A percentile compares a stretch with the other conserved stretches of the same genome.
These are phyloP conservation scores for Naganishia albida DNA, from an alignment of 1,284 basidiomycete species.

Conservation along the genomic window DNA sequence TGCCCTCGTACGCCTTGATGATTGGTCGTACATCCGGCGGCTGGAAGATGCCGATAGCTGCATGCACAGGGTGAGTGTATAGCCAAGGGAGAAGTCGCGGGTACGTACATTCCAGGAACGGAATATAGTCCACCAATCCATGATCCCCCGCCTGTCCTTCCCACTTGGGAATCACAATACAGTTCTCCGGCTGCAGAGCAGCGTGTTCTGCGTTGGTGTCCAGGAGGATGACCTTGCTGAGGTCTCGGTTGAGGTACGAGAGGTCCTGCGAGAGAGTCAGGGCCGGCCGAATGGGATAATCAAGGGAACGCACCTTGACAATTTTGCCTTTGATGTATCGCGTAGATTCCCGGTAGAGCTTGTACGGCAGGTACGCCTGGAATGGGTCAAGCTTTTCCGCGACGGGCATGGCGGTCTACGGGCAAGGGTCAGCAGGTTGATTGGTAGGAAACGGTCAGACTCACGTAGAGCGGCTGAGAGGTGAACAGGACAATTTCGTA, in stretches of 20 bases:
- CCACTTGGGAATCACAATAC: conserved; percentile 84
- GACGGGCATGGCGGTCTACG: conserved; percentile 81
- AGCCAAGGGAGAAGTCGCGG: no score
- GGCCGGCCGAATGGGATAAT: conserved; percentile 7
- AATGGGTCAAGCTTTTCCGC: conserved; percentile 94
- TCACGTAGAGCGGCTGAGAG: conserved; percentile 81
- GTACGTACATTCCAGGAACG: conserved; percentile 89
- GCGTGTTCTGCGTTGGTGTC: conserved; percentile 82
- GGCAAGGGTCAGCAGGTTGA: background rate
- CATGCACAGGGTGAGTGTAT: background rate
- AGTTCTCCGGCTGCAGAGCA: conserved; percentile 83
- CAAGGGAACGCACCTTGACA: conserved; percentile 65
- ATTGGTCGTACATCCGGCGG: conserved; percentile 84
- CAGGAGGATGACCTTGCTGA: conserved; percentile 83
- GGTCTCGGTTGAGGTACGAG: conserved; percentile 87
- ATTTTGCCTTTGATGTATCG: conserved; percentile 73
- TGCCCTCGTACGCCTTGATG: conserved; percentile 77
- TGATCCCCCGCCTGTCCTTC: conserved; percentile 74
- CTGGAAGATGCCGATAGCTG: conserved; percentile 84
- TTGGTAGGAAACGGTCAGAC: conserved; percentile 45
- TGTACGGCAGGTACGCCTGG: conserved; percentile 82
- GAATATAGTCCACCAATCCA: conserved; percentile 85
- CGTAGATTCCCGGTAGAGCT: conserved; percentile 87
- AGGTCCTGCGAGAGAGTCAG: conserved; percentile 64
- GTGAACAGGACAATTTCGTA: conserved; percentile 98